phyloP scores from a whole-genome alignment of 2,329 filamentous ascomycete species.

The Ceratocystis lukuohia region DNA sequence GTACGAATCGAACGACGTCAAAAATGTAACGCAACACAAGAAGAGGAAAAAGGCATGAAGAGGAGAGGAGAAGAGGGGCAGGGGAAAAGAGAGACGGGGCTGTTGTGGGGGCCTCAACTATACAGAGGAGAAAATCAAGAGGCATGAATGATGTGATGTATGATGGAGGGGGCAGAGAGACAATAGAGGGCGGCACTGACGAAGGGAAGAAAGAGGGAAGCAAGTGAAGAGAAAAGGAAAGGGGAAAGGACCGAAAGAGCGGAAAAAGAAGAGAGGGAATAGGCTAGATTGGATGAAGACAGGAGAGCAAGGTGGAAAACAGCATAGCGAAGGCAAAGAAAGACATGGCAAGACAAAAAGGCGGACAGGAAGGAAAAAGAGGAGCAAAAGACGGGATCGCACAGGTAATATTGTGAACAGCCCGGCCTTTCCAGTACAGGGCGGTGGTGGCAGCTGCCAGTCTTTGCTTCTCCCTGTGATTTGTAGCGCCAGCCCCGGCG shows the following conservation, averaged over 20 bases:
- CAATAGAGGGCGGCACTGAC: no score
- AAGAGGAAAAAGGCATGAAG: not conserved
- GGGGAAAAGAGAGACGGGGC: not conserved
- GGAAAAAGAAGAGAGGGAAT: not conserved
- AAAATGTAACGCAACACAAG: constrained; percentile 1
- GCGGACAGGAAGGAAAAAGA: not conserved
- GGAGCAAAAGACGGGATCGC: not conserved
- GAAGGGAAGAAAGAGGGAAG: not conserved
- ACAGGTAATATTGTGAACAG: not conserved
- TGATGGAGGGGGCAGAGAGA: not conserved
- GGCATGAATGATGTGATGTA: not conserved
- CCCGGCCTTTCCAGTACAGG: not conserved
- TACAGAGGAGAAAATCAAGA: no score
- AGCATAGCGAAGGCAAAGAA: not conserved
- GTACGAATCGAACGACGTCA: constrained; percentile 5
- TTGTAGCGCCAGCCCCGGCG: not conserved
- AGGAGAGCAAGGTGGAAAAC: not conserved
- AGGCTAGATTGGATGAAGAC: not conserved
- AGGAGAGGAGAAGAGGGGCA: not conserved
- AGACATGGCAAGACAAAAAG: not conserved
- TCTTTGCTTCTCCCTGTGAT: not conserved
- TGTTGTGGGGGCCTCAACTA: not conserved
- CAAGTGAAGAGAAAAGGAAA: not conserved
- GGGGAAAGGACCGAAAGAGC: not conserved
- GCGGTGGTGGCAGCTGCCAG: constrained; percentile 1